A percentile compares a stretch with the other conserved stretches of the same genome.
Conservation (phyloP, 2,329 filamentous ascomycete species). For the Trichoderma sp. region DNA sequence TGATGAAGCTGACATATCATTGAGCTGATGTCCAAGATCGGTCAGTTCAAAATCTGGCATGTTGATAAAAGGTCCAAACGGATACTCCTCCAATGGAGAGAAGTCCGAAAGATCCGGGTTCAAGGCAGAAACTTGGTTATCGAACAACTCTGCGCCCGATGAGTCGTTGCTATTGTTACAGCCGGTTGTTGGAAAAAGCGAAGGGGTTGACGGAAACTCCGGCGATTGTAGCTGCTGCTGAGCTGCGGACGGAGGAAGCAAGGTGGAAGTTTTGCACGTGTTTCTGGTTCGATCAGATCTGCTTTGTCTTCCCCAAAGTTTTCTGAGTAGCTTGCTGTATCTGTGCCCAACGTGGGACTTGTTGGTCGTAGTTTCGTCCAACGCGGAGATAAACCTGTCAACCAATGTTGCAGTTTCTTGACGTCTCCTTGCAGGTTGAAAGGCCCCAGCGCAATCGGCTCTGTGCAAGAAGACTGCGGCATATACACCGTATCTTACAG, state of each 20-base stretch:
- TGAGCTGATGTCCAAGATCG: not conserved
- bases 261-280: not conserved
- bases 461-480: constrained; percentile 14
- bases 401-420: constrained; percentile 1
- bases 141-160: not conserved
- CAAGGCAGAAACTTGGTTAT: not conserved
- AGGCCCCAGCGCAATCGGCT: constrained; percentile 2
- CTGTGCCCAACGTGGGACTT: not conserved
- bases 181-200: too few species aligned
- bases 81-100: constrained; percentile 1
- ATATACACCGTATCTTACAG: constrained; percentile 9
- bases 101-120: not conserved
- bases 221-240: not conserved
- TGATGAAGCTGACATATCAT: not conserved
- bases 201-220: not conserved
- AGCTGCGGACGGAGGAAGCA: not conserved
- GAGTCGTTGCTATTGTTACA: not conserved
- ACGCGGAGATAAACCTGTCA: not conserved
- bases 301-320: not conserved
- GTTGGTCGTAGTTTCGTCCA: not conserved
- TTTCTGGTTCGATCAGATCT: not conserved
- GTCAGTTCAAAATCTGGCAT: not conserved
- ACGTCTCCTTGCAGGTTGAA: not conserved
- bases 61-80: constrained; percentile 6
- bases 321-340: constrained; percentile 4